These are phyloP conservation scores for Capsicum pubescens DNA, from an alignment of 257 asterid species.

Conservation along the genomic window DNA sequence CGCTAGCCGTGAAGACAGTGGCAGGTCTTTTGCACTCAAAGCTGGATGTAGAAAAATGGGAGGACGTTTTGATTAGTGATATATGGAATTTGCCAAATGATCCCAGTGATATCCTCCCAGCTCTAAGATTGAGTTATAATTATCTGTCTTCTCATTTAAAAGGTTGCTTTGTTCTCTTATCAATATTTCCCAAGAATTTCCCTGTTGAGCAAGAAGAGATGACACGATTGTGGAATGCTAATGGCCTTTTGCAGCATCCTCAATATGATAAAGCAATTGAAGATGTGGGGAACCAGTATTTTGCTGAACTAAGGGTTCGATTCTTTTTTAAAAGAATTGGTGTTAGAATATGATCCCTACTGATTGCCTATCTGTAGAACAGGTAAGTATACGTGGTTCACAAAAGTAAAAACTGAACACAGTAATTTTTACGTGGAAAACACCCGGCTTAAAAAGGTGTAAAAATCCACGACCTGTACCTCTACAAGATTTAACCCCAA, in stretches of 20 bases:
- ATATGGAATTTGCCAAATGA: not conserved
- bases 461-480: no score
- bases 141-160: not conserved
- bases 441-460: no score
- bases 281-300: not conserved
- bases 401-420: no score
- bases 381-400: no score
- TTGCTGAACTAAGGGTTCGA: not conserved
- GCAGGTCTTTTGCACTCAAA: conserved; percentile 24
- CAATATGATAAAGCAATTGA: not conserved
- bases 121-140: conserved; percentile 26
- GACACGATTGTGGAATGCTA: not conserved
- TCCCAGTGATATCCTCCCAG: conserved; percentile 24
- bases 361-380: no score
- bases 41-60: not conserved
- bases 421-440: no score
- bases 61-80: not conserved
- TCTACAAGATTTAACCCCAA: no score
- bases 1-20: conserved; percentile 28
- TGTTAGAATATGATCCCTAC: no score
- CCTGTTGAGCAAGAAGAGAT: not conserved
- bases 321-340: not conserved
- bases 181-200: not conserved
- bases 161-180: not conserved
- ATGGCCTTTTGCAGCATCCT: not conserved